Base-by-base conservation (phyloP, 1,284 basidiomycete genomes). In the Phylloboletellus chloephorus region DNA sequence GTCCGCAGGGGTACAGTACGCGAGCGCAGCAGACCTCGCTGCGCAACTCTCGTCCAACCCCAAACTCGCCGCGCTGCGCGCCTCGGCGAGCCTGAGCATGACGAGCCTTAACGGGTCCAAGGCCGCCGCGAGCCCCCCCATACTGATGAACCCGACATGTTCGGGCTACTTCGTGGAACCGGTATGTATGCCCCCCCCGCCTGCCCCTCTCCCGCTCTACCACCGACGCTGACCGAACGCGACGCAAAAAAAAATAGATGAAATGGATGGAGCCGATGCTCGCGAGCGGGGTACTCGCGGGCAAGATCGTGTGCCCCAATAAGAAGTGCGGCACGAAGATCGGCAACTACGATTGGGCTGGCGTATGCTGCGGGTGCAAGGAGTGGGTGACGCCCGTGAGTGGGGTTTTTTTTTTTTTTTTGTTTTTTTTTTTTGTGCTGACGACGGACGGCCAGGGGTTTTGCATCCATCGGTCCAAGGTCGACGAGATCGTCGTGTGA, bases 101-200 rank as follows among this genome's bases (percentile, higher is more conserved):
- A 51, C 60, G 8, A 47, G 58, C 6, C 39, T 63, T 16, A 54
- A 26, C 31, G 50, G 36, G 11, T 16, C 43, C 36, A 54, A 37
- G 30, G 44, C 53, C 20, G 35, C 52, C 4, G 37, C 63, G 35
- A 81, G 76, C 40, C 72, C 79, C 3, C 85, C 87, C 4, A 86
- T 88, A 41, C 64, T 90, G 32, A 68, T 69, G 34, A 87, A 85
- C 60, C 67, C 79, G 3, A 82, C 83, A 55, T 98, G 93, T 64
- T 94, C 91, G 2, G 90, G 91, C 6, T 98, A 98, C 66, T 98
- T 97, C 63, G 80, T 97, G 36, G 95, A 98, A 63, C 93, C 94
- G 28, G 87, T 93, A 54, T 52, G 82, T 70, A 19, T 10, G 31
- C 9, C 15, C 2, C 7, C 2, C n/a, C 20, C 12, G 10, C 12